phyloP scores from a whole-genome alignment of 495 filamentous ascomycete species.

The Penicillium verhagenii region DNA sequence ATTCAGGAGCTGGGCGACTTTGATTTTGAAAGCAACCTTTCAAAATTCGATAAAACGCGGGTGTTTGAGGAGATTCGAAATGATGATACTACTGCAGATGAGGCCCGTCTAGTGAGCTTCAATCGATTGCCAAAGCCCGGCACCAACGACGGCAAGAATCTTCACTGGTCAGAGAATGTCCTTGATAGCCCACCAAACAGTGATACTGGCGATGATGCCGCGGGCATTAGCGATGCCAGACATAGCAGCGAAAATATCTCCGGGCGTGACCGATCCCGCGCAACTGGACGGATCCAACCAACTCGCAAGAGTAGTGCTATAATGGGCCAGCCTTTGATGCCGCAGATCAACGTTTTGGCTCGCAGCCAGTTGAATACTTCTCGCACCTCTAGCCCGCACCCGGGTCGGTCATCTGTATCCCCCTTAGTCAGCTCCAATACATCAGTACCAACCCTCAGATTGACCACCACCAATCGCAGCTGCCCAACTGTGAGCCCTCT shows the following conservation, averaged over 20 bases:
- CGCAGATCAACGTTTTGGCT: constrained; percentile 36
- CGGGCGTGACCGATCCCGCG: constrained; percentile 51
- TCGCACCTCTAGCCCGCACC: constrained; percentile 45
- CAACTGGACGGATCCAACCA: constrained; percentile 46
- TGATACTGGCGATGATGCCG: constrained; percentile 64
- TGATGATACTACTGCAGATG: constrained; percentile 84
- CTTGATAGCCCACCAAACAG: constrained; percentile 68
- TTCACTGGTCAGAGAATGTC: constrained; percentile 90
- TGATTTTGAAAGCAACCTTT: constrained; percentile 82
- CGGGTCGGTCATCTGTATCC: constrained; percentile 36
- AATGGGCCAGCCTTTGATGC: constrained; percentile 33
- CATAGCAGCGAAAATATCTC: constrained; percentile 55
- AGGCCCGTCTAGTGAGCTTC: constrained; percentile 83
- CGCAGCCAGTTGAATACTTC: constrained; percentile 40
- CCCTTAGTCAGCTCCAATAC: constrained; percentile 35
- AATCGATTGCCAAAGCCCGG: constrained; percentile 77
- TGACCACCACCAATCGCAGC: constrained; percentile 62
- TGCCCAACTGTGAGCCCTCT: constrained; percentile 80
- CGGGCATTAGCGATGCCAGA: constrained; percentile 55
- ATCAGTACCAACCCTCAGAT: constrained; percentile 40
- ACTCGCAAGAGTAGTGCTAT: constrained; percentile 64
- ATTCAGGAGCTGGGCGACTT: constrained; percentile 95
- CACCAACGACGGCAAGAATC: constrained; percentile 82
- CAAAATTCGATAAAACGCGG: constrained; percentile 88
- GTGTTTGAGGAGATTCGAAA: constrained; percentile 87